Base-by-base conservation (phyloP, 306 rosid genomes). In the Cicer arietinum region DNA sequence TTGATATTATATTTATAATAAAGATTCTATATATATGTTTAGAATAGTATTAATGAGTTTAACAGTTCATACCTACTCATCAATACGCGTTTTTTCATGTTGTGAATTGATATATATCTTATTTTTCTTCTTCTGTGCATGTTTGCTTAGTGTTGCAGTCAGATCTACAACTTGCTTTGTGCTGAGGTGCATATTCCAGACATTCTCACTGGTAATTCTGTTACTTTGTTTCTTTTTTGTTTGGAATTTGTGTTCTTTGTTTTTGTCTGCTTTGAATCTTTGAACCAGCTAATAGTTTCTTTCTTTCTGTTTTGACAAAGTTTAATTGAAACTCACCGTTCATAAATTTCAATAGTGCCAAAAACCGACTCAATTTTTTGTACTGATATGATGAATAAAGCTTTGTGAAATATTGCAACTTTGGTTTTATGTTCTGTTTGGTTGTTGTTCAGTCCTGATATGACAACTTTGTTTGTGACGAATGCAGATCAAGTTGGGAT, bases 31-130 rank as follows among this genome's bases (percentile, higher is more conserved):
- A 17, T 41, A 17, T 64, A 22, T 66, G 79, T 68, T 86, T 79
- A 73, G 88, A 17, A 42, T 65, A 65, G 9, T 65, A 84, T 85
- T 83, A 80, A 12, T 79, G 82, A 74, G 87, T 81, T 82, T 88
- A 85, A 88, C 93, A 87, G 97, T 89, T 91, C 93, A 93, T 90
- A 64, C 79, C 78, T 85, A n/a, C 79, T 89, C 98, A 85, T 86
- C 83, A 79, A 83, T 59, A 85, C 96, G 92, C 92, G 92, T 93
- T 93, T 79, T 79, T 64, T 86, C 82, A 74, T 77, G 69, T 74
- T 62, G 79, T 89, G 88, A 84, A 68, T 80, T 89, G 88, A 85
- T 69, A 66, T 65, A 42, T 42, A 75, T 69, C 18, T 77, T 77
- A 5, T 13, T 66, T 48, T 66, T 40, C 79, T 51, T 45, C 75